Base-by-base conservation (phyloP, 2,329 filamentous ascomycete genomes). In the Colletotrichum viniferum region DNA sequence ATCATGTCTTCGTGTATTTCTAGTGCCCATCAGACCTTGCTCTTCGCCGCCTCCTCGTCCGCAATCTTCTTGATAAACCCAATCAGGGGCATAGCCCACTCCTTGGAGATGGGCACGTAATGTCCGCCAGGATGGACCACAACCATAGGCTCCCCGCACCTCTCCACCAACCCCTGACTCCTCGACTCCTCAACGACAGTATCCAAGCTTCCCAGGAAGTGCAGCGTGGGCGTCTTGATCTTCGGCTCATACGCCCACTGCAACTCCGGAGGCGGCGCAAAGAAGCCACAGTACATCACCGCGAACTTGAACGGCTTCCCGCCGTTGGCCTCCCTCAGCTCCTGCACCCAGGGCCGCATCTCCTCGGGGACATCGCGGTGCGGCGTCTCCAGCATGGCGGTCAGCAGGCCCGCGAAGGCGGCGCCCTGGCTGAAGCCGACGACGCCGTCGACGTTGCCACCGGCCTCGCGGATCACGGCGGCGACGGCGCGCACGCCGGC, bases 71-170 rank as follows among this genome's bases (percentile, higher is more conserved):
- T 86, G 71, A 97, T 91, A 81, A 96, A 98, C 1, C 89, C 91
- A 6, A 94, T 92, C 78, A 97, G 85, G 36, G 93, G 93, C 87
- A 93, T 93, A 24, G 93, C 91, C 90, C 94, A 97, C 78, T 96
- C 94, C 86, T 94, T 95, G 78, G 93, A 92, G 75, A 95, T 92
- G 0, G 96, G 96, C 80, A 98, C 90, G 81, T 98, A 96, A 83
- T 98, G 96, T 0, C 96, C 96, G 9, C 96, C 96, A 2, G 96
- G 96, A 84, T 98, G 95, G 79, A 94, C 90, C 79, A 91, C 81
- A 77, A 91, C 87, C 81, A 87, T 61, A 0, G 88, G 86, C 78
- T 88, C 88, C 77, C 83, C 89, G 83, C 90, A 96, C 74, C 86
- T 88, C 28, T 95, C 92, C 4, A 94, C 88, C 73, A 98, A 84